Evolutionary conservation across 108 stramenopile genomes (phyloP), one percentile per base, ranked within the genome.

Genomic region (Skeletonema costatum): DNA sequence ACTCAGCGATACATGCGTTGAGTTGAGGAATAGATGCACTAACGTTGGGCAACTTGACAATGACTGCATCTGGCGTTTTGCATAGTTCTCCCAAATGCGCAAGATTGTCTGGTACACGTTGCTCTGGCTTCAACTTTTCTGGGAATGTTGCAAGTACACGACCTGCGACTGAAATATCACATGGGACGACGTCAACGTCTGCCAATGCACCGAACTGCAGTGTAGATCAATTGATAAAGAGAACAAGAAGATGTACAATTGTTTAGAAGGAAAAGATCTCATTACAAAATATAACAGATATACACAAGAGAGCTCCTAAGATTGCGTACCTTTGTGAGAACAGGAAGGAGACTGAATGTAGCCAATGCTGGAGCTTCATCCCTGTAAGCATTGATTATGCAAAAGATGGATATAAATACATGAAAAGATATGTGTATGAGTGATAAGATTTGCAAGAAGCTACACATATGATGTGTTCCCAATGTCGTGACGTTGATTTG

Each of bases 351-450:
- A 72, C 82, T 82, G 82, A 90, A 96, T 60, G 97, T 97, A 16
- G 97, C 97, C 56, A 97, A 73, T 9, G 93, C 92, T n/a, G 97
- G 95, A 32, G 95, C 97, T 80, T 96, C 95, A 66, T 96, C 94
- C 11, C 81, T 82, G 30, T 1, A 66, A 41, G 46, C 2, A 5
- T 56, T 32, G 12, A 35, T 32, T 10, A 4, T 9, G 7, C 10
- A 39, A 62, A 44, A 35, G 48, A 32, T 33, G 14, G 10, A 12
- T 0, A 36, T 36, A 6, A 25, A 25, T 25, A 13, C 11, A 48
- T 17, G 62, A 4, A 50, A 29, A 16, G 29, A 2, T 56, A 6
- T 21, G 56, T 48, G 32, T 68, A 19, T 30, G 42, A 51, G 44
- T 11, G 59, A 64, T 13, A 35, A 42, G 32, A 17, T 53, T 12